Conservation (phyloP, 2,329 filamentous ascomycete genomes). For the Knufia petricola region DNA sequence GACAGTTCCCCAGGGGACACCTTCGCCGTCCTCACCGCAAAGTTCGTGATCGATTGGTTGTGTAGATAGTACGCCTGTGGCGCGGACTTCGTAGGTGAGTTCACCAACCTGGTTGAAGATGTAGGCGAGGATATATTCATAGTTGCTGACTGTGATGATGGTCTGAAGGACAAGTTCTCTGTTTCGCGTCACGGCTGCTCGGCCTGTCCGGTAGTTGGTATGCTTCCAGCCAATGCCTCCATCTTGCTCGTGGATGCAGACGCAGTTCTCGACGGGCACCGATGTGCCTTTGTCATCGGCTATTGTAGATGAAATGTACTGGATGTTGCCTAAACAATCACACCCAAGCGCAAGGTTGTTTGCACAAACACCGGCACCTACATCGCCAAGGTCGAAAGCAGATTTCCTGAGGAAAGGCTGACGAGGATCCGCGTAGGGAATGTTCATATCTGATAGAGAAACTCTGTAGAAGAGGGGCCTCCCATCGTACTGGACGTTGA, state of each 20-base stretch:
- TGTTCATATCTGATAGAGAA: constrained; percentile 58
- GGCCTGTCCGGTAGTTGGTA: constrained; percentile 58
- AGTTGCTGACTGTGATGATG: constrained; percentile 63
- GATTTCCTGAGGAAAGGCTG: constrained; percentile 60
- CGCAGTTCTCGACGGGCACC: constrained; percentile 52
- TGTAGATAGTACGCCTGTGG: constrained; percentile 59
- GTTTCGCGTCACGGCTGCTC: constrained; percentile 53
- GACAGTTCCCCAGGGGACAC: constrained; percentile 58
- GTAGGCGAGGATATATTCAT: constrained; percentile 64
- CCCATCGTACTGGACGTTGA: constrained; percentile 54
- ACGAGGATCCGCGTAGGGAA: constrained; percentile 52
- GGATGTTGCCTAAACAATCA: constrained; percentile 60
- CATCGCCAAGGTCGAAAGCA: constrained; percentile 61
- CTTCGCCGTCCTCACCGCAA: constrained; percentile 40
- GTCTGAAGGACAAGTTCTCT: constrained; percentile 59
- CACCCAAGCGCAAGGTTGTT: constrained; percentile 62
- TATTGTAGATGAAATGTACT: constrained; percentile 53
- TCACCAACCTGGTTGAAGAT: constrained; percentile 63
- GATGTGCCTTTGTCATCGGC: constrained; percentile 52
- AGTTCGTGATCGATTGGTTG: constrained; percentile 50
- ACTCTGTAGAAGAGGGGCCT: constrained; percentile 59
- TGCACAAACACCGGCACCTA: constrained; percentile 55
- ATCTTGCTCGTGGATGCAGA: constrained; percentile 64
- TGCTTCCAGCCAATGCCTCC: constrained; percentile 62
- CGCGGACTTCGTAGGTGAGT: constrained; percentile 56